Evolutionary conservation across 2,329 filamentous ascomycete species (phyloP).

Genomic region (Aspergillus ruber): DNA sequence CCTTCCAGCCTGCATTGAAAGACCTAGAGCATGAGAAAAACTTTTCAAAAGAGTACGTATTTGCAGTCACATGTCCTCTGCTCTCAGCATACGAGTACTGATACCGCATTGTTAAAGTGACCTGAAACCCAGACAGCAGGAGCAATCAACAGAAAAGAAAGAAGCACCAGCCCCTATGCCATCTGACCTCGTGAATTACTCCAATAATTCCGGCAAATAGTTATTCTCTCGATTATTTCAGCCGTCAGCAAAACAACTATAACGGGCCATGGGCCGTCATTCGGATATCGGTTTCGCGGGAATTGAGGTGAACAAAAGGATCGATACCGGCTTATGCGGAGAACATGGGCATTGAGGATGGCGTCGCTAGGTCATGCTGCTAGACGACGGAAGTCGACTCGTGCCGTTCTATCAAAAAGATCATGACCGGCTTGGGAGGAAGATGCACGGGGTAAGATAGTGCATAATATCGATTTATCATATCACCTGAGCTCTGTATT

Average conservation of each 20-base stretch:
- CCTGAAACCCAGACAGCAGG: neutral
- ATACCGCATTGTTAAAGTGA: neutral
- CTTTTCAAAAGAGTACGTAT: slow-evolving; percentile 8
- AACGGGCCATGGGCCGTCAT: neutral
- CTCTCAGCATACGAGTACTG: slow-evolving; percentile 1
- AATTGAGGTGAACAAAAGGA: neutral
- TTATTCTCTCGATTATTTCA: neutral
- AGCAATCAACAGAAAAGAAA: neutral
- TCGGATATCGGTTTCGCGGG: too few species aligned
- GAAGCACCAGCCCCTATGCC: neutral
- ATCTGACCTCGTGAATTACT: neutral
- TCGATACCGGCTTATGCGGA: too few species aligned
- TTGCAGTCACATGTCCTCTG: neutral
- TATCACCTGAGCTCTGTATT: too few species aligned
- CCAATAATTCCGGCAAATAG: neutral
- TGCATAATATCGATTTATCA: too few species aligned
- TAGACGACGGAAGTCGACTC: neutral
- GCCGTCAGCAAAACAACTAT: neutral
- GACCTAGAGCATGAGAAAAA: slow-evolving; percentile 28
- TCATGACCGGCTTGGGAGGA: neutral
- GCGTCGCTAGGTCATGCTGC: neutral
- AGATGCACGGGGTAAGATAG: neutral
- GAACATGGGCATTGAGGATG: too few species aligned
- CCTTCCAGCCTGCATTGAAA: slow-evolving; percentile 37
- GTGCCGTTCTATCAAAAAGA: neutral